Evolutionary conservation across 2,329 filamentous ascomycete genomes (phyloP), one percentile per base, ranked within the genome.

Genomic region (Microdochium paspali): DNA sequence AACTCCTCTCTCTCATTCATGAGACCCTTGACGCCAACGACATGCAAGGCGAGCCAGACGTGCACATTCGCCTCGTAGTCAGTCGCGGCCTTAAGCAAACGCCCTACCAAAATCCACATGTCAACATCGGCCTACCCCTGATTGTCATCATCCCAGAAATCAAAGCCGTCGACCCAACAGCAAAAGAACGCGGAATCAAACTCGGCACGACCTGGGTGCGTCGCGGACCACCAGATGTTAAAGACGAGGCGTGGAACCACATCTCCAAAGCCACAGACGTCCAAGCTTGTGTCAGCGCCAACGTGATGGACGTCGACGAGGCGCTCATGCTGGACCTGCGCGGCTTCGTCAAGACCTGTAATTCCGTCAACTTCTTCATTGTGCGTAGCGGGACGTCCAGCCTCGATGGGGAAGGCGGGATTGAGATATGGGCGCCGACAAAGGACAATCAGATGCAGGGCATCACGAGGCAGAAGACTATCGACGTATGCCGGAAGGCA

Each of bases 351-450:
- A 62, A 61, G 50, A 61, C 59, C 3, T 61, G 60, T 51, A 62
- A 62, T 51, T 61, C 60, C 28, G 56, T 58, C 48, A 62, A 62
- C 40, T 61, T 62, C 50, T 62, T 62, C 49, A 60, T 62, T 43
- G 51, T 62, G n/a, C 58, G 58, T 10, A 28, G n/a, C n/a, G n/a
- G n/a, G n/a, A n/a, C n/a, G n/a, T n/a, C n/a, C n/a, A n/a, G n/a
- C n/a, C n/a, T n/a, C n/a, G n/a, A n/a, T n/a, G n/a, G n/a, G n/a
- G n/a, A n/a, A n/a, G n/a, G 15, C 10, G 57, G 56, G 5, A 50
- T 51, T 35, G 59, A 62, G 50, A 55, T 62, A n/a, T 61, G 58
- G 60, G 57, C 59, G 3, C 58, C 60, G 2, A 61, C 60, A 0
- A 58, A 60, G 44, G 55, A 60, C 25, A 58, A 61, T 32, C 59